Evolutionary conservation across 1,139 yeast species (phyloP).

Genomic region (Saccharomyces hybrid): DNA sequence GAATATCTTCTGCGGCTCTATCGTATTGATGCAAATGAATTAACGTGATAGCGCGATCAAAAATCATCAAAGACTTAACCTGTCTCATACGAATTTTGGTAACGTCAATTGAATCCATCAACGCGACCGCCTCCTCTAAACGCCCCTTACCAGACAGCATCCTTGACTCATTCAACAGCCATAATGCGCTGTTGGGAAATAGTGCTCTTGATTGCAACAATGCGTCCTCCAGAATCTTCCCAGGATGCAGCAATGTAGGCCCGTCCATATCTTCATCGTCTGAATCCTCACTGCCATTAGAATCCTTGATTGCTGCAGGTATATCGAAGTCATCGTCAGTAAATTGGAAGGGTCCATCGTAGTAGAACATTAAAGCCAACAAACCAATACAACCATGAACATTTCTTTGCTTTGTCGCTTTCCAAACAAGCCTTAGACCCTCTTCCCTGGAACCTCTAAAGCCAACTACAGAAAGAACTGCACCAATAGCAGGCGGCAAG

Average conservation of each 20-base stretch:
- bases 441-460: slow-evolving; percentile 79
- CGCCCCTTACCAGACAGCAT: slow-evolving; percentile 76
- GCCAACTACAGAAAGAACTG: slow-evolving; percentile 83
- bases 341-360: slow-evolving; percentile 92
- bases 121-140: slow-evolving; percentile 54
- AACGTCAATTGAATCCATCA: slow-evolving; percentile 68
- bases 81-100: slow-evolving; percentile 75
- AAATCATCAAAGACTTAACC: slow-evolving; percentile 77
- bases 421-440: slow-evolving; percentile 83
- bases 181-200: slow-evolving; percentile 84
- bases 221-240: slow-evolving; percentile 42
- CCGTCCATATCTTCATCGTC: slow-evolving; percentile 32
- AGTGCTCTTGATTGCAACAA: slow-evolving; percentile 56
- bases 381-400: slow-evolving; percentile 90
- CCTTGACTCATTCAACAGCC: slow-evolving; percentile 88
- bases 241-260: slow-evolving; percentile 46
- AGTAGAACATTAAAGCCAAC: slow-evolving; percentile 72
- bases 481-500: slow-evolving; percentile 87
- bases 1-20: slow-evolving; percentile 69
- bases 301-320: slow-evolving; percentile 34
- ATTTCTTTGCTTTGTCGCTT: slow-evolving; percentile 65
- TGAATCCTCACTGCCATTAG: slow-evolving; percentile 4
- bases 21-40: slow-evolving; percentile 73
- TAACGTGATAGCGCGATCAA: slow-evolving; percentile 76
- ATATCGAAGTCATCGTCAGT: slow-evolving; percentile 77